phyloP scores from a whole-genome alignment of 2,329 filamentous ascomycete species.

The Fusarium luffae region DNA sequence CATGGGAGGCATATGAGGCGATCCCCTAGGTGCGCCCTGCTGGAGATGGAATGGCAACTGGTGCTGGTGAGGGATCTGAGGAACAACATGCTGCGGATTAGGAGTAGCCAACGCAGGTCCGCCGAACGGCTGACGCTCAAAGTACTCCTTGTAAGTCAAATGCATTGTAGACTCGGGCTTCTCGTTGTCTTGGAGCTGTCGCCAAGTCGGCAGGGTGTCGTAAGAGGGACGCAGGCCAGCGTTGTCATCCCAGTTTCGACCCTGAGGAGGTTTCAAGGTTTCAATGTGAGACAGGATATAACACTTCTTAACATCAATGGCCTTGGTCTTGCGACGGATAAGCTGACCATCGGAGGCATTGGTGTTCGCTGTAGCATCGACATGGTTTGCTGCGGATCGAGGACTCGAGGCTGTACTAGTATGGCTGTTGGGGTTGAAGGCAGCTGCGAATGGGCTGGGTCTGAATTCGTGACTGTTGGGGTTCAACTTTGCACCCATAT shows the following conservation, averaged over 20 bases:
- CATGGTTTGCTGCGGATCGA: conserved; percentile 67
- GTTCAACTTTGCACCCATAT: conserved; percentile 68
- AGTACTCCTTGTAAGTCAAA: conserved; percentile 79
- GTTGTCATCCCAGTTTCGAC: conserved; percentile 76
- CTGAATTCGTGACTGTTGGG: conserved; percentile 82
- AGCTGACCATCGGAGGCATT: conserved; percentile 55
- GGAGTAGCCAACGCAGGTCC: conserved; percentile 72
- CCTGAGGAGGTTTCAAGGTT: conserved; percentile 62
- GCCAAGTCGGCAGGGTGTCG: conserved; percentile 88
- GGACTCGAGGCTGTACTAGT: conserved; percentile 80
- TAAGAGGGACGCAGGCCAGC: conserved; percentile 86
- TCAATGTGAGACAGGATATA: conserved; percentile 65
- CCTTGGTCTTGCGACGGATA: conserved; percentile 77
- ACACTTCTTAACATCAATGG: conserved; percentile 77
- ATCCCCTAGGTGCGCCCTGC: conserved; percentile 74
- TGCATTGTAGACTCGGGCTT: conserved; percentile 72
- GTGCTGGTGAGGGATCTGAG: conserved; percentile 82
- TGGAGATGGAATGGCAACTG: conserved; percentile 87
- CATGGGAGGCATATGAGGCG: conserved; percentile 80
- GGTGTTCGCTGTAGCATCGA: conserved; percentile 47
- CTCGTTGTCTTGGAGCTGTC: conserved; percentile 76
- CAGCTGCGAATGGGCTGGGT: conserved; percentile 81
- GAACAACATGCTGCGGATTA: conserved; percentile 74
- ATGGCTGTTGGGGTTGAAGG: conserved; percentile 79
- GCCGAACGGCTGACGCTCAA: conserved; percentile 73